Evolutionary conservation across 371 early-diverging fungal genomes (phyloP).

Genomic region (Thermomucor indicae-seudaticae): DNA sequence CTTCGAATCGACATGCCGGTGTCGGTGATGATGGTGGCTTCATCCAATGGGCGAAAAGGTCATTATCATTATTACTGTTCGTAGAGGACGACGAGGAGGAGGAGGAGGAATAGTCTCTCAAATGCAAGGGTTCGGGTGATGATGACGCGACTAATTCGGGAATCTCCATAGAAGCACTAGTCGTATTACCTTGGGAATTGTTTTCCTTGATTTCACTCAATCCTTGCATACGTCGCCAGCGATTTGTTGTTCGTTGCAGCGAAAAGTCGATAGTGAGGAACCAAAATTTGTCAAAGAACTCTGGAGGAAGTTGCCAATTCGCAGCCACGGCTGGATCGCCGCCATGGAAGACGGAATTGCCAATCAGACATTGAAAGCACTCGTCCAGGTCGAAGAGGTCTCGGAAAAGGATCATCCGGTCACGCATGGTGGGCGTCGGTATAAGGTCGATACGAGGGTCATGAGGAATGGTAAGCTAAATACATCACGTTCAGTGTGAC

Average conservation of each 20-base stretch:
- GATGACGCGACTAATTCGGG: no score
- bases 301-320: conserved; percentile 53
- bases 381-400: conserved; percentile 57
- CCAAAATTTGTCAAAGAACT: conserved; percentile 57
- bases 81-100: no score
- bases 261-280: conserved; percentile 47
- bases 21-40: no score
- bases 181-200: no score
- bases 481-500: no score
- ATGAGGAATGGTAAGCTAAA: conserved; percentile 49
- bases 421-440: conserved; percentile 57
- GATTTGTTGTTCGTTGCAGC: conserved; percentile 30
- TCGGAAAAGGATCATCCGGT: conserved; percentile 59
- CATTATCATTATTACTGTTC: no score
- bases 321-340: conserved; percentile 53
- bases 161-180: no score
- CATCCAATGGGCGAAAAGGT: no score
- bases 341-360: conserved; percentile 50
- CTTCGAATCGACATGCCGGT: no score
- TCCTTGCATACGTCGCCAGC: conserved; percentile 30
- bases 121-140: no score
- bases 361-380: conserved; percentile 48
- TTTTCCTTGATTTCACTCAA: conserved; percentile 14
- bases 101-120: no score
- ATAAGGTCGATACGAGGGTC: conserved; percentile 59